A percentile compares a stretch with the other conserved stretches of the same genome.
phyloP scores from a whole-genome alignment of 192 early-diverging fungal species.

The Spizellomyces sp. region DNA sequence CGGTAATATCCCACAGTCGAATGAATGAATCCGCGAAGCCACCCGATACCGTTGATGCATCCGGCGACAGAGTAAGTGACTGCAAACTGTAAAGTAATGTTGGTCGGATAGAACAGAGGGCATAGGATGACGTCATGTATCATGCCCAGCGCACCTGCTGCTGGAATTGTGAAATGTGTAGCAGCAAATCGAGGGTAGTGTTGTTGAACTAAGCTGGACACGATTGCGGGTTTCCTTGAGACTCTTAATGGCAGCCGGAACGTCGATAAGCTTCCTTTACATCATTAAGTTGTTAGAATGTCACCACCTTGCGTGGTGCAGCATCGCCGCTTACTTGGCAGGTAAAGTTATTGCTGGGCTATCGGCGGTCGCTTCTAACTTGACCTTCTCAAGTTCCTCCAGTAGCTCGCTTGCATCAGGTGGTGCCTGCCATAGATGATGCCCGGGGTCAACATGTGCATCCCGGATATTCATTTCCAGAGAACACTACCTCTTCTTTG shows the following conservation, averaged over 20 bases:
- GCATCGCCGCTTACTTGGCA: conserved; percentile 31
- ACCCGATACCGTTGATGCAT: conserved; percentile 77
- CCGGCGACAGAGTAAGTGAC: conserved; percentile 81
- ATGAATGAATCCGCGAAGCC: conserved; percentile 96
- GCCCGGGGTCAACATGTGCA: no score
- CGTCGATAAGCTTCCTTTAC: conserved; percentile 75
- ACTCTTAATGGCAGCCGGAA: conserved; percentile 74
- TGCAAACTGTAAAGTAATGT: conserved; percentile 61
- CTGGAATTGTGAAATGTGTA: conserved; percentile 96
- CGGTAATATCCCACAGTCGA: conserved; percentile 82
- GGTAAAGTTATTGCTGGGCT: conserved; percentile 47
- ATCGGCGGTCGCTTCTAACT: conserved; percentile 62
- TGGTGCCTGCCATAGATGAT: neutral
- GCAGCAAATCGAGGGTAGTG: conserved; percentile 87
- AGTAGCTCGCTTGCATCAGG: conserved; percentile 12
- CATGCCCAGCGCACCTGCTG: conserved; percentile 45
- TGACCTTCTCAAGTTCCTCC: conserved; percentile 45
- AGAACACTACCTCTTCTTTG: conserved; percentile 59
- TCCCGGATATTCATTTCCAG: no score
- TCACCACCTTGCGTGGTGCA: neutral
- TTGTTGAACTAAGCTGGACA: conserved; percentile 62
- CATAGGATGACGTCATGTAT: neutral
- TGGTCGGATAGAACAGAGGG: no score
- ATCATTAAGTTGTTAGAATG: conserved; percentile 17
- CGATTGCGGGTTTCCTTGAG: conserved; percentile 79